phyloP scores from a whole-genome alignment of 2,329 filamentous ascomycete genomes.

The Scytalidium sp. region DNA sequence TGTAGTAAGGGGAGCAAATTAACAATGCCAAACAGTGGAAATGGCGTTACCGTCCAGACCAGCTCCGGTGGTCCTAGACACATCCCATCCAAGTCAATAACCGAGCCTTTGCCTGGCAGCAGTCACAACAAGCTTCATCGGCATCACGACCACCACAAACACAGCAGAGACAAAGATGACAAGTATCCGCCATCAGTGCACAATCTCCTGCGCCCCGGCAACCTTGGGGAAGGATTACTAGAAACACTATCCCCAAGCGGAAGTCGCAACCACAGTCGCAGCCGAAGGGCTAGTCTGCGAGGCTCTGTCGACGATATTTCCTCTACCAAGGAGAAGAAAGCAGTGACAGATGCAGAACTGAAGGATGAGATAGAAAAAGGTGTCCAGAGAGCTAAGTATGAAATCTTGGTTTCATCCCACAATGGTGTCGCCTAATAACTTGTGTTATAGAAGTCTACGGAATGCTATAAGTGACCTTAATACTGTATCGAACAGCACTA shows the following conservation, averaged over 20 bases:
- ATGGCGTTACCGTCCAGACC: slow-evolving; percentile 22
- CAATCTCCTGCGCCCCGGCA: slow-evolving; percentile 14
- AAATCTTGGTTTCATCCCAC: slow-evolving; percentile 7
- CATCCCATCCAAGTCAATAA: slow-evolving; percentile 49
- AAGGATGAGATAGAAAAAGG: slow-evolving; percentile 39
- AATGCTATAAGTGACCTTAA: slow-evolving; percentile 53
- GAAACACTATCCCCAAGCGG: slow-evolving; percentile 42
- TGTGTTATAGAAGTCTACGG: slow-evolving; percentile 43
- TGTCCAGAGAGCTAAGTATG: slow-evolving; percentile 38
- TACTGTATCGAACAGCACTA: slow-evolving; percentile 59
- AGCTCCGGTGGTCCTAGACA: slow-evolving; percentile 41
- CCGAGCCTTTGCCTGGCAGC: slow-evolving; percentile 14
- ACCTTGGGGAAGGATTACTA: slow-evolving; percentile 13
- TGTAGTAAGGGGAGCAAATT: no score
- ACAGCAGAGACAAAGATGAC: slow-evolving; percentile 30
- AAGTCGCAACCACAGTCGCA: slow-evolving; percentile 42
- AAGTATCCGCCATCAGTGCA: slow-evolving; percentile 17
- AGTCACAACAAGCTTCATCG: slow-evolving; percentile 29
- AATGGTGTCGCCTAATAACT: slow-evolving; percentile 5
- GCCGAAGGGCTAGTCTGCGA: slow-evolving; percentile 40
- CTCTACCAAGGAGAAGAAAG: slow-evolving; percentile 10
- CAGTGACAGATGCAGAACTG: slow-evolving; percentile 36
- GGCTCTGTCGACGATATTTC: slow-evolving; percentile 17
- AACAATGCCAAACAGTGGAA: slow-evolving; percentile 32
- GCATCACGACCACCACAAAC: slow-evolving; percentile 32